Evolutionary conservation across 2,329 filamentous ascomycete genomes (phyloP).

Genomic region (Periglandula ipomoeae): DNA sequence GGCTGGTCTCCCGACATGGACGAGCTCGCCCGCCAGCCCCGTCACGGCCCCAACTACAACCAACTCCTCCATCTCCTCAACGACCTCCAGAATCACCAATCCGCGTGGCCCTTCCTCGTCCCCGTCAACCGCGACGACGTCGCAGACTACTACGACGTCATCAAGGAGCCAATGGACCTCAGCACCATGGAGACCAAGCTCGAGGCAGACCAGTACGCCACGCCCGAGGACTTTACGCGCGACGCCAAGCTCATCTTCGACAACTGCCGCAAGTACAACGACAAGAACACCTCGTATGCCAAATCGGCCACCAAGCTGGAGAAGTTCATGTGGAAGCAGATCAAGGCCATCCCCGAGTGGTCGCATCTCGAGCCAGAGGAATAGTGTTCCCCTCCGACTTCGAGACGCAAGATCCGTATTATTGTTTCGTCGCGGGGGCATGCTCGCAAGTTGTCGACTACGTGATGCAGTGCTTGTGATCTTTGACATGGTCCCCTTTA

Average conservation of each 20-base stretch:
- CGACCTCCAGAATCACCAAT: conserved; percentile 87
- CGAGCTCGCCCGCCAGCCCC: conserved; percentile 85
- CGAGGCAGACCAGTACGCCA: conserved; percentile 73
- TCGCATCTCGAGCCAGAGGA: conserved; percentile 49
- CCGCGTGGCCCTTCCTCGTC: conserved; percentile 88
- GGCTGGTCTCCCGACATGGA: conserved; percentile 99
- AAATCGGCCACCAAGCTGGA: conserved; percentile 91
- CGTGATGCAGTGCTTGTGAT: too few relatives aligned
- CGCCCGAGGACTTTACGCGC: conserved; percentile 83
- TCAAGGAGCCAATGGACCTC: conserved; percentile 95
- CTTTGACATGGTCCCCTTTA: too few relatives aligned
- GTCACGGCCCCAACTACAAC: conserved; percentile 94
- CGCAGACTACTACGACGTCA: conserved; percentile 97
- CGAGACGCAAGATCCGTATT: conserved; percentile 5
- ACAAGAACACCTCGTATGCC: conserved; percentile 87
- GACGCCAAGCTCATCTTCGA: conserved; percentile 86
- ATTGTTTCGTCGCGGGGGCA: not conserved
- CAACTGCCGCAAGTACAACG: conserved; percentile 95
- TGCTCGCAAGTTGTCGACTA: not conserved
- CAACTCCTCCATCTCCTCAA: conserved; percentile 87
- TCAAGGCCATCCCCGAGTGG: conserved; percentile 90
- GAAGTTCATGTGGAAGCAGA: conserved; percentile 91
- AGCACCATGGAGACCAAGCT: conserved; percentile 93
- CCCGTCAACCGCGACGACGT: conserved; percentile 95
- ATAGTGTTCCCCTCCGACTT: conserved; percentile 18